Evolutionary conservation across 164 flowering plant species (phyloP).

Genomic region (Echeveria elegans): DNA sequence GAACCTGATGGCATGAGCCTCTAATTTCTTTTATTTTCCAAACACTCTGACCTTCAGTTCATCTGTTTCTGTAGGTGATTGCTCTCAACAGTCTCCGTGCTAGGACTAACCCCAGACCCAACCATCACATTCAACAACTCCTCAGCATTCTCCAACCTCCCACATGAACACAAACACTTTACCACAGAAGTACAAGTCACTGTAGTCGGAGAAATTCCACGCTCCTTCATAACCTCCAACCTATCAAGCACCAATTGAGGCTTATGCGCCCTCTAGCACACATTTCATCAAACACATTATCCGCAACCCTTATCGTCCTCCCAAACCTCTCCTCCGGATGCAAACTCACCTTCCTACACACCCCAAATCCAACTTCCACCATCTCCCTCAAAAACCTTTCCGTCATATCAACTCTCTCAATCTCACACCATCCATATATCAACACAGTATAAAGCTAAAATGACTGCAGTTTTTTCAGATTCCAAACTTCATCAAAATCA

Average conservation of each 20-base stretch:
- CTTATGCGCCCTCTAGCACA: constrained; percentile 70
- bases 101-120: constrained; percentile 51
- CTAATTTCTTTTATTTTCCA: neutral
- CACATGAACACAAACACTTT: constrained; percentile 83
- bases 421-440: constrained; percentile 91
- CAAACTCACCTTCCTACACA: constrained; percentile 75
- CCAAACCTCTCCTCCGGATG: constrained; percentile 72
- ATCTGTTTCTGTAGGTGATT: constrained; percentile 45
- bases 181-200: constrained; percentile 76
- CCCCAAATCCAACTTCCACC: constrained; percentile 66
- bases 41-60: neutral
- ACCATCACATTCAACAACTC: constrained; percentile 63
- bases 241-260: constrained; percentile 61
- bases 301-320: constrained; percentile 50
- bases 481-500: too few relatives aligned
- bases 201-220: too few relatives aligned
- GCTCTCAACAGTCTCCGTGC: constrained; percentile 68
- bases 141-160: constrained; percentile 74
- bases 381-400: constrained; percentile 68
- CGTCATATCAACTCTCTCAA: constrained; percentile 44
- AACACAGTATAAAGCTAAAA: constrained; percentile 61
- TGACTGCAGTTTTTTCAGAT: too few relatives aligned
- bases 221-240: too few relatives aligned
- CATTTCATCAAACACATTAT: constrained; percentile 84
- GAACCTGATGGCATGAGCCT: too few relatives aligned